Conservation (phyloP, 208 protist species). For the Leishmania lainsoni region DNA sequence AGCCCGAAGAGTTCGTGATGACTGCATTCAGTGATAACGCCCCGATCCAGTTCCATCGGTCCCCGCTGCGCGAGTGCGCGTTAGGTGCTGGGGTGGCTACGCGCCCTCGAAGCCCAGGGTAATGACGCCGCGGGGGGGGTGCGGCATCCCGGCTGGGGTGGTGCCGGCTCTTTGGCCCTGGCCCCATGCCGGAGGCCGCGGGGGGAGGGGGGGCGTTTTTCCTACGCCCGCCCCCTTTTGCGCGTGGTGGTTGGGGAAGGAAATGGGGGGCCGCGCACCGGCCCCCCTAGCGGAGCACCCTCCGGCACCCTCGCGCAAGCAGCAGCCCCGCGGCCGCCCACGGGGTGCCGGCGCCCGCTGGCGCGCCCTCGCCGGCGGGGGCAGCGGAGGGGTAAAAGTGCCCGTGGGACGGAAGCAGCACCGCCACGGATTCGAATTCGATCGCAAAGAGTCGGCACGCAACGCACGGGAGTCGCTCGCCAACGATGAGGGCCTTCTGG, state of each 20-base stretch:
- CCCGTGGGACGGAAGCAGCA: slow-evolving; percentile 50
- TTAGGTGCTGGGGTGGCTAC: slow-evolving; percentile 20
- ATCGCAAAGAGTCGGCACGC: slow-evolving; percentile 42
- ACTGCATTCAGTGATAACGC: slow-evolving; percentile 37
- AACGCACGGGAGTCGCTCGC: slow-evolving; percentile 50
- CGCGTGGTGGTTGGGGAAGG: neutral
- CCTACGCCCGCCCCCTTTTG: too few relatives aligned
- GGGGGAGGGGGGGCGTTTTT: neutral
- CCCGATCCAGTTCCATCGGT: slow-evolving; percentile 17
- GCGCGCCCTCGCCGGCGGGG: neutral
- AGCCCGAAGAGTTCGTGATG: slow-evolving; percentile 44
- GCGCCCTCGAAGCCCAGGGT: slow-evolving; percentile 1
- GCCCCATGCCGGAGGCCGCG: neutral
- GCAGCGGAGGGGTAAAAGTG: slow-evolving; percentile 49
- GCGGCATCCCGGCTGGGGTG: slow-evolving; percentile 31
- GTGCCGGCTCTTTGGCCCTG: slow-evolving; percentile 31
- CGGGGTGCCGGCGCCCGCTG: slow-evolving; percentile 1
- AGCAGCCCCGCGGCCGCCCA: slow-evolving; percentile 18
- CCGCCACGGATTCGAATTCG: slow-evolving; percentile 29
- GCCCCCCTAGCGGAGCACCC: slow-evolving; percentile 13
- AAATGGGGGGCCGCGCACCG: neutral
- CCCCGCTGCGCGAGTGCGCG: slow-evolving; percentile 28
- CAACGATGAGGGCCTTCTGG: slow-evolving; percentile 40
- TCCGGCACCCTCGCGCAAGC: neutral
- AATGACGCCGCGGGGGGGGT: slow-evolving; percentile 27